Percentiles rank a stretch among this genome's conserved stretches.
Evolutionary conservation across 257 asterid species (phyloP).

Genomic region (Solanum sejunctum): DNA sequence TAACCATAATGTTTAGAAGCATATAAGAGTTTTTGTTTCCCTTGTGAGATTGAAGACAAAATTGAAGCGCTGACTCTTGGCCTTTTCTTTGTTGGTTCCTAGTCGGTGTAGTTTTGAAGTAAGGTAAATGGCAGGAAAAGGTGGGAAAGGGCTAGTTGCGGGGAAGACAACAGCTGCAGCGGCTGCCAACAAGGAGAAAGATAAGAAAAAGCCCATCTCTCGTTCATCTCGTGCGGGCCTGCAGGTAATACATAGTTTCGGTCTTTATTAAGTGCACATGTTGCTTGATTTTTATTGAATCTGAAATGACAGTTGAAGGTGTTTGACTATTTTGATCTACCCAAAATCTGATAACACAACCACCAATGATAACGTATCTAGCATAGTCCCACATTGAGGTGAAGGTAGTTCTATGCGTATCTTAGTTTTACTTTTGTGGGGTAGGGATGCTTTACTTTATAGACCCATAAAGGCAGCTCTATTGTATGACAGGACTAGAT

Average conservation of each 20-base stretch:
- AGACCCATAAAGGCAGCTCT: too few species aligned
- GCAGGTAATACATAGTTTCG: conserved; percentile 25
- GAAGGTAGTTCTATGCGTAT: too few species aligned
- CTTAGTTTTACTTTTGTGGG: too few species aligned
- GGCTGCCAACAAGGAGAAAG: conserved; percentile 71
- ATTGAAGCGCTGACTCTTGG: neutral
- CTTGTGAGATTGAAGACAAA: neutral
- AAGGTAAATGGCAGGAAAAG: conserved; percentile 79
- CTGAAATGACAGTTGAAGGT: neutral
- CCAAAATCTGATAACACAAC: neutral
- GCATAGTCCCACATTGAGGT: too few species aligned
- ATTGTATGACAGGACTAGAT: too few species aligned
- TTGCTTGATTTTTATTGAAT: neutral
- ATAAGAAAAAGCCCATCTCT: conserved; percentile 66
- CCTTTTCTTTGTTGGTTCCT: neutral
- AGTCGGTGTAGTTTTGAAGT: neutral
- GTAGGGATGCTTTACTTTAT: too few species aligned
- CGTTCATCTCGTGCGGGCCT: conserved; percentile 92
- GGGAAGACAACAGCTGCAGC: conserved; percentile 81
- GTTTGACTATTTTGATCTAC: neutral
- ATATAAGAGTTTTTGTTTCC: neutral
- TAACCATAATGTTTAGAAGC: neutral
- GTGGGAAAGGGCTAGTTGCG: conserved; percentile 93
- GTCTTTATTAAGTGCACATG: neutral
- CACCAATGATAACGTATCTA: too few species aligned